Conservation (phyloP, 2,329 filamentous ascomycete species). For the Trichoderma breve region DNA sequence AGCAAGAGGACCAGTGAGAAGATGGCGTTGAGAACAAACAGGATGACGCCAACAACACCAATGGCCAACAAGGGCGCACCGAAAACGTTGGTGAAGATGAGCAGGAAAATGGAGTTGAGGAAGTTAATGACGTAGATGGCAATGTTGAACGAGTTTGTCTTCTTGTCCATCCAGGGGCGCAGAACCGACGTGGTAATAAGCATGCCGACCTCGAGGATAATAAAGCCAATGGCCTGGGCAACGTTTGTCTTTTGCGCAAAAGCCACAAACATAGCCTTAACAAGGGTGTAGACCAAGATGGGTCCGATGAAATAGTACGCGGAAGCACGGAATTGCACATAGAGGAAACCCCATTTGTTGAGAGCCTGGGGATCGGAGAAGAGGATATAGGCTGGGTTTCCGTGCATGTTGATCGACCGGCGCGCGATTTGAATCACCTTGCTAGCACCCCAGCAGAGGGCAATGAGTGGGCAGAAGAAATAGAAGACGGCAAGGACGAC, state of each 20-base stretch:
- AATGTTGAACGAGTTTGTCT: conserved; percentile 95
- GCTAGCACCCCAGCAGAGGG: conserved; percentile 79
- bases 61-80: conserved; percentile 78
- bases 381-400: conserved; percentile 94
- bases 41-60: conserved; percentile 82
- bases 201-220: conserved; percentile 77
- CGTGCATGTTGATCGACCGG: conserved; percentile 85
- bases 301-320: conserved; percentile 94
- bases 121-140: conserved; percentile 88
- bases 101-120: conserved; percentile 81
- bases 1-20: conserved; percentile 81
- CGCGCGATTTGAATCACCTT: conserved; percentile 89
- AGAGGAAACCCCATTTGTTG: conserved; percentile 98
- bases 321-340: conserved; percentile 93
- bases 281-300: conserved; percentile 70
- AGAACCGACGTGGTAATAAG: conserved; percentile 77
- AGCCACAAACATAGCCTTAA: conserved; percentile 89
- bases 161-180: conserved; percentile 98
- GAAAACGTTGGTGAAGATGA: conserved; percentile 87
- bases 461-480: conserved; percentile 73
- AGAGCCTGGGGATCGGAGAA: conserved; percentile 89
- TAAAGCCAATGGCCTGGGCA: conserved; percentile 78
- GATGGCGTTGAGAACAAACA: conserved; percentile 83
- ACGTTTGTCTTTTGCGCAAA: conserved; percentile 60
- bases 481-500: conserved; percentile 87